Conservation (phyloP, 495 filamentous ascomycete species). For the Neurospora sublineolata region DNA sequence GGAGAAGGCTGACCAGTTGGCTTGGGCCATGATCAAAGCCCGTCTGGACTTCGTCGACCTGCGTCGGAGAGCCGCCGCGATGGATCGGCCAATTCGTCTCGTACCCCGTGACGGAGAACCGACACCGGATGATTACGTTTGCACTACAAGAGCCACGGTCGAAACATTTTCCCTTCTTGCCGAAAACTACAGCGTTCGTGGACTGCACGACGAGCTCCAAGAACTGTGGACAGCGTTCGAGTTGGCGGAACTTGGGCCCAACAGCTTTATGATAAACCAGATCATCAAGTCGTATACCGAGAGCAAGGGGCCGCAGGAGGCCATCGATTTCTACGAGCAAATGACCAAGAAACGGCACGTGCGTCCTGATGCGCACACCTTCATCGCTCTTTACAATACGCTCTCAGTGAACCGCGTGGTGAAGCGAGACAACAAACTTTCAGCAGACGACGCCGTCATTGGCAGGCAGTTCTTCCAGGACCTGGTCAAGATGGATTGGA, state of each 20-base stretch:
- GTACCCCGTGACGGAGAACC: conserved; percentile 21
- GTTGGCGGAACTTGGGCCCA: conserved; percentile 48
- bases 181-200: conserved; percentile 53
- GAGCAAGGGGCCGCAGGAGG: conserved; percentile 35
- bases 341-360: conserved; percentile 29
- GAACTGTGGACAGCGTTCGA: conserved; percentile 46
- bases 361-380: conserved; percentile 57
- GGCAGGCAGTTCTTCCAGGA: conserved; percentile 48
- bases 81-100: conserved; percentile 2
- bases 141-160: conserved; percentile 43
- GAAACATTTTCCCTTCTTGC: conserved; percentile 71
- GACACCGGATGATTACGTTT: conserved; percentile 19
- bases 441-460: conserved; percentile 35
- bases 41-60: conserved; percentile 47
- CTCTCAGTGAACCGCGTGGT: conserved; percentile 32
- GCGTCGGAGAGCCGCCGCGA: conserved; percentile 10
- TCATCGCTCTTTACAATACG: conserved; percentile 50
- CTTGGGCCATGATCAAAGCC: conserved; percentile 64
- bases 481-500: conserved; percentile 38
- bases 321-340: conserved; percentile 45
- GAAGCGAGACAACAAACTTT: conserved; percentile 29
- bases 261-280: conserved; percentile 66
- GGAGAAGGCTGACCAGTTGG: conserved; percentile 55
- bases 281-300: conserved; percentile 51
- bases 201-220: conserved; percentile 42